These are phyloP conservation scores for Stemphylium beticola DNA, from an alignment of 2,329 filamentous ascomycete species.

Conservation along the genomic window DNA sequence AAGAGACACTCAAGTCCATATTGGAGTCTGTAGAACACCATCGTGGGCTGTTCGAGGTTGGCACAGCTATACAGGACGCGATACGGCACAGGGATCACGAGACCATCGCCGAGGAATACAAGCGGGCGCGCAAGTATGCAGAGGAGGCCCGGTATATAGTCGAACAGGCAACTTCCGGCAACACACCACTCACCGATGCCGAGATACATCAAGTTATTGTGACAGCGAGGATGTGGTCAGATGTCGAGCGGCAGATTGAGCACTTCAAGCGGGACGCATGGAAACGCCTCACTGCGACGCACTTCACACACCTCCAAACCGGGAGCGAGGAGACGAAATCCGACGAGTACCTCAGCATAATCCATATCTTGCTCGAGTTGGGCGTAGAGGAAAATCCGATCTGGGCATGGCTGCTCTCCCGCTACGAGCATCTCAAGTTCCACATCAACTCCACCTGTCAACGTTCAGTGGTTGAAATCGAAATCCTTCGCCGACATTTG, in stretches of 20 bases:
- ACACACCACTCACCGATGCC: conserved; percentile 70
- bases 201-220: conserved; percentile 87
- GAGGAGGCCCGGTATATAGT: conserved; percentile 77
- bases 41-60: conserved; percentile 81
- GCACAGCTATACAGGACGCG: conserved; percentile 76
- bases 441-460: conserved; percentile 83
- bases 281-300: conserved; percentile 75
- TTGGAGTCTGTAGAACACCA: conserved; percentile 78
- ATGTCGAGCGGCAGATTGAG: conserved; percentile 86
- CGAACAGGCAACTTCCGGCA: conserved; percentile 56
- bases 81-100: conserved; percentile 94
- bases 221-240: conserved; percentile 92
- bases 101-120: conserved; percentile 83
- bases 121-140: conserved; percentile 78
- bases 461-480: conserved; percentile 88
- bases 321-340: conserved; percentile 59
- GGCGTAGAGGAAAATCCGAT: conserved; percentile 96
- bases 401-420: conserved; percentile 91
- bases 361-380: conserved; percentile 85
- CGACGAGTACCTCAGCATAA: conserved; percentile 92
- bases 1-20: conserved; percentile 82
- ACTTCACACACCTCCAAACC: conserved; percentile 58
- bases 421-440: conserved; percentile 86
- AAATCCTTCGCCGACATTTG: conserved; percentile 83
- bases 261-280: conserved; percentile 88